phyloP scores from a whole-genome alignment of 1,284 basidiomycete genomes.

The Trametes versicolor region DNA sequence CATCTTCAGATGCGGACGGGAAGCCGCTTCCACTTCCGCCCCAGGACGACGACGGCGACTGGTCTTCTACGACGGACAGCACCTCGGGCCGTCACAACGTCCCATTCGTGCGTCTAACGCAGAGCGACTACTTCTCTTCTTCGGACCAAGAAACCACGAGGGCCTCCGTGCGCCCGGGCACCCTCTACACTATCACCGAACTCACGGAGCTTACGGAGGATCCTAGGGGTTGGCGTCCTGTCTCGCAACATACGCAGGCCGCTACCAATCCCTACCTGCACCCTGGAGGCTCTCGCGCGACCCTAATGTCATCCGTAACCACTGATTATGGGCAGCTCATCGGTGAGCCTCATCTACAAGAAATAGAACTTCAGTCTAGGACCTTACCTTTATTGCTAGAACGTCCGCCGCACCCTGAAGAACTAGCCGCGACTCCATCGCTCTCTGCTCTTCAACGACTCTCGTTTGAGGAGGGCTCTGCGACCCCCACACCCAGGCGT shows the following conservation, averaged over 20 bases:
- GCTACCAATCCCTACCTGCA: slow-evolving; percentile 7
- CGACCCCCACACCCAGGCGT: slow-evolving; percentile 48
- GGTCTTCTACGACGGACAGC: slow-evolving; percentile 30
- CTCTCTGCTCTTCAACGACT: slow-evolving; percentile 78
- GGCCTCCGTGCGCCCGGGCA: slow-evolving; percentile 25
- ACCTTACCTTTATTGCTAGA: slow-evolving; percentile 16
- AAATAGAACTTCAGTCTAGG: not conserved
- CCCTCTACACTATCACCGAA: slow-evolving; percentile 72
- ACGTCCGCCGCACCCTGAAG: slow-evolving; percentile 59
- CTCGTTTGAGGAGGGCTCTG: slow-evolving; percentile 66
- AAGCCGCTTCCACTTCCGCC: slow-evolving; percentile 43
- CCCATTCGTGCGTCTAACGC: slow-evolving; percentile 42
- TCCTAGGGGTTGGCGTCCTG: slow-evolving; percentile 53
- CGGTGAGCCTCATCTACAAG: slow-evolving; percentile 50
- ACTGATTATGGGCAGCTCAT: slow-evolving; percentile 73
- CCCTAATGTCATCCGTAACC: slow-evolving; percentile 47
- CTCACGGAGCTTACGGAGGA: slow-evolving; percentile 69
- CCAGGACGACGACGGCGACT: slow-evolving; percentile 38
- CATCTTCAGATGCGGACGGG: slow-evolving; percentile 34
- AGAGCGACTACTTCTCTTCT: slow-evolving; percentile 31
- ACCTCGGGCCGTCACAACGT: slow-evolving; percentile 38
- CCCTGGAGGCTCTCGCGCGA: slow-evolving; percentile 22
- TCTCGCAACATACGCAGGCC: slow-evolving; percentile 3
- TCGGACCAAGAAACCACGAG: slow-evolving; percentile 30
- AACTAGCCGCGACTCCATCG: slow-evolving; percentile 69